Evolutionary conservation across 176 grass and related monocot species (phyloP), one percentile per base, ranked within the genome.

Genomic region (Ampelocalamus luodianensis): DNA sequence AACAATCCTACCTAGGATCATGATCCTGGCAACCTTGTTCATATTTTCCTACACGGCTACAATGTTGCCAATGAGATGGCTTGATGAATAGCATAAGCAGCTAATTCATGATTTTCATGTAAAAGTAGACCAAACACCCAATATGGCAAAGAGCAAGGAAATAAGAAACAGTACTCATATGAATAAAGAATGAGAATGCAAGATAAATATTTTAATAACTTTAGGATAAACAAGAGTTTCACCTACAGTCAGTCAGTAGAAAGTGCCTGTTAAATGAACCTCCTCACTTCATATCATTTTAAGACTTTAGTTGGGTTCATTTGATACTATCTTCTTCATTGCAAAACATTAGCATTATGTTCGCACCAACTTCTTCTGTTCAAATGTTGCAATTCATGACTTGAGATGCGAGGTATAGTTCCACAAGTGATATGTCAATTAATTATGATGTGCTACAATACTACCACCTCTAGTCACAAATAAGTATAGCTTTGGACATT

Each of bases 61-160:
- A n/a, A n/a, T n/a, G n/a, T n/a, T n/a, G n/a, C n/a, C n/a, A n/a
- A n/a, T n/a, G n/a, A n/a, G 17, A 76, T 39, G 32, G 51, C 34
- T 79, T 69, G 53, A 53, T n/a, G 65, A 59, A 16, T 82, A 37
- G 78, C 6, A 50, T 44, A 17, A 60, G 39, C 13, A 74, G 51
- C 56, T 74, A 83, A 29, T 75, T 55, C 27, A 62, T 23, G 72
- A 76, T 39, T 43, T 17, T 61, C n/a, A 55, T 22, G n/a, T 11
- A 75, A 36, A 73, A 38, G 42, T 39, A 75, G n/a, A 76, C 22
- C 8, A 53, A 23, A 84, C 61, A 66, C 10, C 18, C 45, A 67
- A 39, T 13, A 65, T 39, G 55, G 37, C 2, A 24, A 65, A 61
- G 42, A 62, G 16, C 4, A 76, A 65, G 36, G 72, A 76, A 67